phyloP scores from a whole-genome alignment of 768 basidiomycete genomes.

The Suillus luteus region DNA sequence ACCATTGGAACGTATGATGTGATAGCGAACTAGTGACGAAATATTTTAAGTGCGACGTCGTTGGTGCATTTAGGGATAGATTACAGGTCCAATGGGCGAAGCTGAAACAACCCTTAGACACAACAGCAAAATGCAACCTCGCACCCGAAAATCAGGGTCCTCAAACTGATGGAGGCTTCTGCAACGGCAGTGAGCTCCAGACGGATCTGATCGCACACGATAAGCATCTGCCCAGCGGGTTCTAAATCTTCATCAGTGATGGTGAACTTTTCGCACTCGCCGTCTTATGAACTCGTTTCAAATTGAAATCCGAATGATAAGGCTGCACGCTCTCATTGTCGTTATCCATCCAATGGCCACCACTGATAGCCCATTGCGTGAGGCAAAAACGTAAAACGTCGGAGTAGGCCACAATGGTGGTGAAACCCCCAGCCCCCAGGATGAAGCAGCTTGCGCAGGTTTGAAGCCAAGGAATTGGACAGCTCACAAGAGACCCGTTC shows the following conservation, averaged over 20 bases:
- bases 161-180: background rate
- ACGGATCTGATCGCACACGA: background rate
- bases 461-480: background rate
- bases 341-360: background rate
- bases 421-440: background rate
- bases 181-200: background rate
- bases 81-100: background rate
- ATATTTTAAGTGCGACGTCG: background rate
- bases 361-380: background rate
- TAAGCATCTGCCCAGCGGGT: background rate
- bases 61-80: background rate
- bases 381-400: background rate
- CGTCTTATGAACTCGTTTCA: background rate
- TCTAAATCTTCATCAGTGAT: slow-evolving; percentile 1
- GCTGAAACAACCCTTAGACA: background rate
- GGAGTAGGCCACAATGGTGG: background rate
- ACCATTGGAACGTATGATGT: background rate
- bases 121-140: background rate
- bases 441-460: background rate
- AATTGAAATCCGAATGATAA: background rate
- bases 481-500: background rate
- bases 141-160: background rate
- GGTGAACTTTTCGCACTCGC: background rate
- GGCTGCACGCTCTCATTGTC: background rate
- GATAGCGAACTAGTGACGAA: background rate